Percentiles rank a stretch among this genome's conserved stretches.
phyloP scores from a whole-genome alignment of 2,329 filamentous ascomycete genomes.

The Coniochaeta sp. region DNA sequence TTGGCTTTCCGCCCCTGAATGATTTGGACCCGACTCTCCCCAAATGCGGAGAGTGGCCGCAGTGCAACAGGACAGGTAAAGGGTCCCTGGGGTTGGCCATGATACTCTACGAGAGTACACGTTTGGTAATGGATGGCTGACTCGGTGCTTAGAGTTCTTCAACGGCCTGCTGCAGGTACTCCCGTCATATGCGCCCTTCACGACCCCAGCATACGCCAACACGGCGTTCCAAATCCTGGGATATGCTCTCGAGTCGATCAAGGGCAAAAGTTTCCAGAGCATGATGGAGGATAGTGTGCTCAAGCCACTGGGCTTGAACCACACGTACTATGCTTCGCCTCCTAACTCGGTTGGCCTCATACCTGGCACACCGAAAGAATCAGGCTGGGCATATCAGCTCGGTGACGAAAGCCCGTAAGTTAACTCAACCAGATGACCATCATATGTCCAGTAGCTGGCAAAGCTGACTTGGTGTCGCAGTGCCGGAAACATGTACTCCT shows the following conservation, averaged over 20 bases:
- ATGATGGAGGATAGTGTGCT: slow-evolving; percentile 2
- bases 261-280: neutral
- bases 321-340: slow-evolving; percentile 10
- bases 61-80: slow-evolving; percentile 12
- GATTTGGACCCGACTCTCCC: slow-evolving; percentile 12
- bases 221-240: slow-evolving; percentile 3
- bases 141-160: slow-evolving; percentile 1
- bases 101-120: neutral
- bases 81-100: neutral
- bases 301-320: slow-evolving; percentile 1
- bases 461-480: slow-evolving; percentile 10
- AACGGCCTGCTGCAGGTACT: slow-evolving; percentile 1
- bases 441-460: neutral
- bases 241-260: neutral
- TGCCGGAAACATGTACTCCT: slow-evolving; percentile 37
- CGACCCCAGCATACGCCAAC: slow-evolving; percentile 3
- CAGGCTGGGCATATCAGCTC: slow-evolving; percentile 26
- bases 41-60: slow-evolving; percentile 1
- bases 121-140: too few relatives aligned
- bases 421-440: neutral
- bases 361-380: slow-evolving; percentile 11
- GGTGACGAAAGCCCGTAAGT: slow-evolving; percentile 33
- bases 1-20: slow-evolving; percentile 15
- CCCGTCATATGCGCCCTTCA: slow-evolving; percentile 4
- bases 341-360: slow-evolving; percentile 15